These are phyloP conservation scores for Pleurotus sapidus DNA, from an alignment of 768 basidiomycete species.

Conservation along the genomic window DNA sequence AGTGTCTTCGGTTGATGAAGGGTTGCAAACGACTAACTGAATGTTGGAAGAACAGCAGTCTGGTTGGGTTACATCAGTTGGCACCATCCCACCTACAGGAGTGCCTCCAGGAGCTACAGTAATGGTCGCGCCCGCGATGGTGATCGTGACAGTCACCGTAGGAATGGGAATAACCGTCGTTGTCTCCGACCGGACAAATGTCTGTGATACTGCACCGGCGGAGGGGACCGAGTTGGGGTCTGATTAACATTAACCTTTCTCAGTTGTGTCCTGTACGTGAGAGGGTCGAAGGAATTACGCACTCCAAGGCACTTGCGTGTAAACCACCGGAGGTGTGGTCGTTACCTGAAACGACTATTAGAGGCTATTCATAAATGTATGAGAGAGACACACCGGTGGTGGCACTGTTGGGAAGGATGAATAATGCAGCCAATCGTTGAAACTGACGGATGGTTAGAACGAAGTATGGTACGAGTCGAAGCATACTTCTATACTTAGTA, in stretches of 20 bases:
- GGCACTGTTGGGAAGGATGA: background rate
- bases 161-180: background rate
- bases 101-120: too few relatives aligned
- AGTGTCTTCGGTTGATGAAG: too few relatives aligned
- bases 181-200: background rate
- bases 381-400: background rate
- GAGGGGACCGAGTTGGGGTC: background rate
- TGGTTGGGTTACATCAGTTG: too few relatives aligned
- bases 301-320: background rate
- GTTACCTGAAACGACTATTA: too few relatives aligned
- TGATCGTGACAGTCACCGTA: background rate
- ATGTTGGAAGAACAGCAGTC: too few relatives aligned
- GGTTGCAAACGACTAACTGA: too few relatives aligned
- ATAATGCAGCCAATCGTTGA: background rate
- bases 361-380: background rate
- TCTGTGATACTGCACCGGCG: background rate
- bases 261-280: background rate
- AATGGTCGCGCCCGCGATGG: background rate
- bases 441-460: background rate
- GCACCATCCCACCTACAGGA: too few relatives aligned
- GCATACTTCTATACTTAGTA: background rate
- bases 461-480: background rate
- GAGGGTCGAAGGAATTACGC: background rate
- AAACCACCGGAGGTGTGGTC: too few relatives aligned
- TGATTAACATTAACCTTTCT: background rate